phyloP scores from a whole-genome alignment of 768 basidiomycete genomes.

The Hortiboletus campestris region DNA sequence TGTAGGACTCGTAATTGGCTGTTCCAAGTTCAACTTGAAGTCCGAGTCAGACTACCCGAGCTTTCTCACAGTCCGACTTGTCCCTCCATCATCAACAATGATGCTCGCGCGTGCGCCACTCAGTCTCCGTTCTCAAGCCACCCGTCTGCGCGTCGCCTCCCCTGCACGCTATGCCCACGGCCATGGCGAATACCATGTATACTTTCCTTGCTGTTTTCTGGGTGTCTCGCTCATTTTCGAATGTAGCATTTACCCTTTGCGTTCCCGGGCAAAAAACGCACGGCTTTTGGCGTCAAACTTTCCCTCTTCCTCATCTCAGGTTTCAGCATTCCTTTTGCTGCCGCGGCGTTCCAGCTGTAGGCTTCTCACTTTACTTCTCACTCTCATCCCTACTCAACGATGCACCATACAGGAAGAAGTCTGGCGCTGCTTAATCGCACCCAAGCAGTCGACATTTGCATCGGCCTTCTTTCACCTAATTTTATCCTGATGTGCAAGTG shows the following conservation, averaged over 20 bases:
- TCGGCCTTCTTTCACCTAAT: background rate
- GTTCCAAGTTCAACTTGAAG: no score
- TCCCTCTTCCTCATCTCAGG: constrained; percentile 46
- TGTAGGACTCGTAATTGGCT: background rate
- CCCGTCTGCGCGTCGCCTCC: constrained; percentile 23
- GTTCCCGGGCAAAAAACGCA: constrained; percentile 50
- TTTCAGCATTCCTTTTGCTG: constrained; percentile 67
- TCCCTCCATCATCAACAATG: constrained; percentile 17
- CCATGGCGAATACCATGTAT: constrained; percentile 53
- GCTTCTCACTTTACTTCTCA: constrained; percentile 24
- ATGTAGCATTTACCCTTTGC: constrained; percentile 56
- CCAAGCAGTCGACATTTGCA: constrained; percentile 3
- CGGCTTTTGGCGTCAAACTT: constrained; percentile 38
- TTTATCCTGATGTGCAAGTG: constrained; percentile 7
- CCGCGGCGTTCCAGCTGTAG: constrained; percentile 62
- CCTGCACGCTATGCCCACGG: constrained; percentile 49
- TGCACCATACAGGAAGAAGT: constrained; percentile 39
- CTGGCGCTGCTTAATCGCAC: constrained; percentile 26
- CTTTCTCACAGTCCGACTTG: constrained; percentile 23
- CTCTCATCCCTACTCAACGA: background rate
- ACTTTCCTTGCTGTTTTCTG: background rate
- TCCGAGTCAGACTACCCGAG: background rate
- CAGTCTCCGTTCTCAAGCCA: constrained; percentile 38
- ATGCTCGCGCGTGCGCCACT: constrained; percentile 48
- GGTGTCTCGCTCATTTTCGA: constrained; percentile 5